Conservation (phyloP, 306 rosid species). For the Vicia villosa region DNA sequence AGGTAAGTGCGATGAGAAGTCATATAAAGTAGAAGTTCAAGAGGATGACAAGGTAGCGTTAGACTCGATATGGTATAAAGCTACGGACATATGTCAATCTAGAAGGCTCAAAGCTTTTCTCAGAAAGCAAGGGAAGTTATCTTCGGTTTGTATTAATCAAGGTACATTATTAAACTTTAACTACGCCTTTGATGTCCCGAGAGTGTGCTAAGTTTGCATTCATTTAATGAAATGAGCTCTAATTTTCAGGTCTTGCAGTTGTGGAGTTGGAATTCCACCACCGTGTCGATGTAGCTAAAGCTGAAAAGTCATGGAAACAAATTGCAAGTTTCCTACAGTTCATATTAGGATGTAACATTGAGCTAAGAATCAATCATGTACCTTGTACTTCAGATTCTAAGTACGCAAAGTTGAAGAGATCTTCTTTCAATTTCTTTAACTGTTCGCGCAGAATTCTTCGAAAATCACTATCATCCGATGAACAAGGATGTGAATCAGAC, state of each 20-base stretch:
- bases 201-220: background rate
- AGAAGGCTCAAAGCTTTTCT: slow-evolving; percentile 65
- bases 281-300: slow-evolving; percentile 54
- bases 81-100: slow-evolving; percentile 62
- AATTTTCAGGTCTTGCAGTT: slow-evolving; percentile 66
- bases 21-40: slow-evolving; percentile 41
- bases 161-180: slow-evolving; percentile 46
- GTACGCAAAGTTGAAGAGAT: slow-evolving; percentile 50
- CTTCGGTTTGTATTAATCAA: slow-evolving; percentile 60
- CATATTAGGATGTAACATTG: slow-evolving; percentile 70
- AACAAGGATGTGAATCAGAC: slow-evolving; percentile 51
- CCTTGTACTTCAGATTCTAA: slow-evolving; percentile 49
- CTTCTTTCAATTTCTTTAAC: slow-evolving; percentile 63
- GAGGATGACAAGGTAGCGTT: slow-evolving; percentile 61
- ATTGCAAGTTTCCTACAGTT: slow-evolving; percentile 72
- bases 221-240: background rate
- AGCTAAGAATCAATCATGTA: slow-evolving; percentile 68
- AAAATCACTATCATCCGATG: slow-evolving; percentile 49
- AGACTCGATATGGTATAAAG: slow-evolving; percentile 79
- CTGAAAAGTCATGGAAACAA: slow-evolving; percentile 84
- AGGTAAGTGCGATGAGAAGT: slow-evolving; percentile 46
- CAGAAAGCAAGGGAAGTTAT: slow-evolving; percentile 71
- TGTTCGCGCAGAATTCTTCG: slow-evolving; percentile 62
- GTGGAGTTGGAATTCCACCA: slow-evolving; percentile 77
- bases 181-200: background rate